Conservation (phyloP, 106 monocot species). For the Dioscorea dumetorum region DNA sequence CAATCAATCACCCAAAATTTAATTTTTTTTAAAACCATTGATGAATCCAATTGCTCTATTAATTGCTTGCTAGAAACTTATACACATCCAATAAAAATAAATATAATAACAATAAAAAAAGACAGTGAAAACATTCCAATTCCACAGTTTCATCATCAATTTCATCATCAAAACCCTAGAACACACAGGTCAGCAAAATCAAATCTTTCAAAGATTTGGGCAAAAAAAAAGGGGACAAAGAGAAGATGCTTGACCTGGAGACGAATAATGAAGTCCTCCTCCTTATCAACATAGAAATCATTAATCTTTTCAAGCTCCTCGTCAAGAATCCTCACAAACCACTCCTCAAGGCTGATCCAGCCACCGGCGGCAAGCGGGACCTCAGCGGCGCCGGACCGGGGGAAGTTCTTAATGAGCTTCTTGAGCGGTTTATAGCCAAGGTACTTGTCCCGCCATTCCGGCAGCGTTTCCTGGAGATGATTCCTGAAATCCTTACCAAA, state of each 20-base stretch:
- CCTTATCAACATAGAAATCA: slow-evolving; percentile 95
- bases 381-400: slow-evolving; percentile 6
- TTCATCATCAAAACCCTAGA: no score
- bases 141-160: no score
- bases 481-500: slow-evolving; percentile 94
- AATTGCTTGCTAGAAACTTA: no score
- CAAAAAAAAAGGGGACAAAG: neutral
- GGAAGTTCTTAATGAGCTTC: slow-evolving; percentile 79
- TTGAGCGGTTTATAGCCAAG: slow-evolving; percentile 81
- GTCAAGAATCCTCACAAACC: slow-evolving; percentile 75
- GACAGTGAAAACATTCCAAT: no score
- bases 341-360: slow-evolving; percentile 38
- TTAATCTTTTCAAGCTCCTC: slow-evolving; percentile 92
- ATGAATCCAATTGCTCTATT: no score
- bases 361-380: slow-evolving; percentile 2
- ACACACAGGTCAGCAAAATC: no score
- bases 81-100: no score
- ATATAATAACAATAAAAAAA: no score
- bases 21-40: no score
- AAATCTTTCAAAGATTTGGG: no score
- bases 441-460: slow-evolving; percentile 97
- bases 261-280: slow-evolving; percentile 89
- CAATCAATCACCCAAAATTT: no score
- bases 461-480: slow-evolving; percentile 85
- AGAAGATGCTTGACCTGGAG: slow-evolving; percentile 44